Conservation (phyloP, 768 basidiomycete genomes). For the Termitomyces sp. region DNA sequence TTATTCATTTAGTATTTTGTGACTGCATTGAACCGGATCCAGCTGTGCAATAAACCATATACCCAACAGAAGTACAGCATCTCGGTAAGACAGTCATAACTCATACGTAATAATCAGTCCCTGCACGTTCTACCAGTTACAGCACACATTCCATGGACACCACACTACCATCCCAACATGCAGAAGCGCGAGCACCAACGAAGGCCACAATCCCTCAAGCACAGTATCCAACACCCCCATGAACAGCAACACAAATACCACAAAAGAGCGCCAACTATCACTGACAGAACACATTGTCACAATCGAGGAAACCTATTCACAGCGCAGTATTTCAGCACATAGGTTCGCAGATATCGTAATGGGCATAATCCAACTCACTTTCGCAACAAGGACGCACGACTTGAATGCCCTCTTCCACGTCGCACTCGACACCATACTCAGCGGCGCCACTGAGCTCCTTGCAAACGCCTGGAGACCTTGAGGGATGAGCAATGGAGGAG, state of each 20-base stretch:
- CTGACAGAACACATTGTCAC: constrained; percentile 14
- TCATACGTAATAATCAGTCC: background rate
- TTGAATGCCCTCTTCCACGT: constrained; percentile 18
- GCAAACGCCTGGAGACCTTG: background rate
- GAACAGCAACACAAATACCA: constrained; percentile 14
- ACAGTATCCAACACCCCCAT: constrained; percentile 23
- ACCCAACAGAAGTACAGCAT: background rate
- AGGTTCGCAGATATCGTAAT: background rate
- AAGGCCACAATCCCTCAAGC: constrained; percentile 18
- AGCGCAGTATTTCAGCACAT: background rate
- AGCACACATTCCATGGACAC: constrained; percentile 11
- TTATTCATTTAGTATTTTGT: too few relatives aligned
- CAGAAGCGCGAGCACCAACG: constrained; percentile 15
- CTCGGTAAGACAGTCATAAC: background rate
- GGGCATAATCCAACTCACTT: constrained; percentile 14
- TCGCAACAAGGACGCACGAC: constrained; percentile 22
- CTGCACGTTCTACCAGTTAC: background rate
- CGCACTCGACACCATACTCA: background rate
- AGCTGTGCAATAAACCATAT: too few relatives aligned
- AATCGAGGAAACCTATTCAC: constrained; percentile 16
- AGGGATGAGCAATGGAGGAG: background rate
- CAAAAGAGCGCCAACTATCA: background rate
- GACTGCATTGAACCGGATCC: background rate
- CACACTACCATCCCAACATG: constrained; percentile 16
- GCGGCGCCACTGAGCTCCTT: background rate